Percentiles rank a stretch among this genome's conserved stretches.
These are phyloP conservation scores for Clathrospora elynae DNA, from an alignment of 2,329 filamentous ascomycete genomes.

Conservation along the genomic window DNA sequence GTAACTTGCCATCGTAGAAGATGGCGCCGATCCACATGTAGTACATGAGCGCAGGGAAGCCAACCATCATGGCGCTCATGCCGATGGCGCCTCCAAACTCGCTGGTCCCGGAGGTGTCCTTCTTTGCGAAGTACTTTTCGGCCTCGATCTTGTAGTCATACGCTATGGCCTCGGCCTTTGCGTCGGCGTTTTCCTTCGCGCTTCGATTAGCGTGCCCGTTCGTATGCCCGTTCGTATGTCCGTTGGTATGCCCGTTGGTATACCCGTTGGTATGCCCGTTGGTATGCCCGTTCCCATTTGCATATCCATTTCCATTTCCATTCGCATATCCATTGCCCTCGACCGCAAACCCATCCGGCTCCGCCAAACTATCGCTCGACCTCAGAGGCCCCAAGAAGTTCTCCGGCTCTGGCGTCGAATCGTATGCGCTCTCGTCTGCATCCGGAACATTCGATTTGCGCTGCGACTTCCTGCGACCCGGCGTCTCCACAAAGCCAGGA, in stretches of 20 bases:
- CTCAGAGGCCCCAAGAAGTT: slow-evolving; percentile 20
- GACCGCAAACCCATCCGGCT: slow-evolving; percentile 7
- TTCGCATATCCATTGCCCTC: slow-evolving; percentile 39
- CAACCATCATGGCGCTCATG: slow-evolving; percentile 81
- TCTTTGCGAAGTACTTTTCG: slow-evolving; percentile 42
- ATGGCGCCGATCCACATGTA: slow-evolving; percentile 98
- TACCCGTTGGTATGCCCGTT: slow-evolving; percentile 46
- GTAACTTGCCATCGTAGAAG: slow-evolving; percentile 86
- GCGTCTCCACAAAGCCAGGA: slow-evolving; percentile 57
- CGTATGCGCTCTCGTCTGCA: slow-evolving; percentile 32
- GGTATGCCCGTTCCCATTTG: slow-evolving; percentile 32
- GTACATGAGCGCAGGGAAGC: slow-evolving; percentile 95
- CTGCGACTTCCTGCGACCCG: slow-evolving; percentile 51
- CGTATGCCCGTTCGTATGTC: slow-evolving; percentile 26
- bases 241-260: slow-evolving; percentile 42
- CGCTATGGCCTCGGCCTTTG: slow-evolving; percentile 19
- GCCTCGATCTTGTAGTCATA: slow-evolving; percentile 37
- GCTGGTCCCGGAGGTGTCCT: slow-evolving; percentile 58
- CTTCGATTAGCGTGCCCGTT: slow-evolving; percentile 31
- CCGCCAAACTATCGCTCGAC: slow-evolving; percentile 6
- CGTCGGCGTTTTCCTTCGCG: slow-evolving; percentile 38
- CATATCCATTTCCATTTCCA: slow-evolving; percentile 41
- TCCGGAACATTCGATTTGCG: slow-evolving; percentile 48
- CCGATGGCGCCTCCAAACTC: slow-evolving; percentile 92
- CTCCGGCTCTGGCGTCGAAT: slow-evolving; percentile 46